Conservation (phyloP, 2,329 filamentous ascomycete species). For the Paracoccidioides lutzii region DNA sequence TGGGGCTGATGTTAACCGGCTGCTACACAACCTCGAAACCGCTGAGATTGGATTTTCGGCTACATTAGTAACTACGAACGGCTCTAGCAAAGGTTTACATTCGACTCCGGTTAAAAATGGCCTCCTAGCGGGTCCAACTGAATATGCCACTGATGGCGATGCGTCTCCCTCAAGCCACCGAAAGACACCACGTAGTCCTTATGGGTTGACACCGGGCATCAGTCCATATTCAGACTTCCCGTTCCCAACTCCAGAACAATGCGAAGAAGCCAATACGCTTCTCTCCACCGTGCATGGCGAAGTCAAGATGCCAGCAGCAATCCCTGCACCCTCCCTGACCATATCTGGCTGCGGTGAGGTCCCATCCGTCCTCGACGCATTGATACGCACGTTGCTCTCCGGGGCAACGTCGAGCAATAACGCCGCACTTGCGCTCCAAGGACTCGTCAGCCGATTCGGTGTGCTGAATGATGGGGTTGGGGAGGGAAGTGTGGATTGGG, state of each 20-base stretch:
- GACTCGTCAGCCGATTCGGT: conserved; percentile 53
- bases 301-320: conserved; percentile 49
- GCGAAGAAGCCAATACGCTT: conserved; percentile 53
- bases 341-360: conserved; percentile 59
- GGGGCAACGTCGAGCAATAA: conserved; percentile 48
- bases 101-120: no score
- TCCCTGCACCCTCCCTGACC: conserved; percentile 56
- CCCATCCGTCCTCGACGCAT: conserved; percentile 50
- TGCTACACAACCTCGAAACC: no score
- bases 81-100: no score
- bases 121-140: no score
- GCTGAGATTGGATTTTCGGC: no score
- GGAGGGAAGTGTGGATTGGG: conserved; percentile 63
- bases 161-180: neutral
- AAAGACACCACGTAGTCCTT: conserved; percentile 7
- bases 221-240: conserved; percentile 54
- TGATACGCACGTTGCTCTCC: conserved; percentile 49
- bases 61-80: no score
- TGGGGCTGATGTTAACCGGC: no score
- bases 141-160: no score
- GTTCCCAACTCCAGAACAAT: conserved; percentile 55
- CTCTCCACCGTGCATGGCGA: conserved; percentile 55
- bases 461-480: conserved; percentile 43
- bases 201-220: conserved; percentile 36
- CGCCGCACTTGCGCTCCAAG: conserved; percentile 51